Conservation (phyloP, 164 flowering plant genomes). For the Saururus chinensis region DNA sequence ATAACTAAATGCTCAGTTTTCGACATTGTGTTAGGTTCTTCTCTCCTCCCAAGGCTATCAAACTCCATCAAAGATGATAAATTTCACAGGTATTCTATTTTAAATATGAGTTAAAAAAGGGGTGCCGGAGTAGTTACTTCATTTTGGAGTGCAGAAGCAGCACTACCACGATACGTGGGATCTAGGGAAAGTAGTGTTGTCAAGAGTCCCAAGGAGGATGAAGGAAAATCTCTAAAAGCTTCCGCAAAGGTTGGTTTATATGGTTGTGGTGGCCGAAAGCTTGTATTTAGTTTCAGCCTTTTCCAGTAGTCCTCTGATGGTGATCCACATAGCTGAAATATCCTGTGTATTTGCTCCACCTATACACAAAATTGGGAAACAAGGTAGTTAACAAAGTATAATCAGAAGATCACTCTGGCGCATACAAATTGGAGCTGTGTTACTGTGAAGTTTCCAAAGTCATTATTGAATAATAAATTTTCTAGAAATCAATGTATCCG, state of each 20-base stretch:
- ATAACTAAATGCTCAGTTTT: too few species aligned
- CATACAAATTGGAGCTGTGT: too few species aligned
- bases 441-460: too few species aligned
- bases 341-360: constrained; percentile 70
- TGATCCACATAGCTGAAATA: constrained; percentile 69
- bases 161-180: constrained; percentile 46
- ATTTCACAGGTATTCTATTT: too few species aligned
- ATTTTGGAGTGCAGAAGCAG: constrained; percentile 43
- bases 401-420: too few species aligned
- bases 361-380: constrained; percentile 14
- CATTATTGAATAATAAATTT: too few species aligned
- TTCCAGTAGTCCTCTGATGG: constrained; percentile 68
- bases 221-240: constrained; percentile 35
- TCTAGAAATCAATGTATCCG: too few species aligned
- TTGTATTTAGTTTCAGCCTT: constrained; percentile 36
- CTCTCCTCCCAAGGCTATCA: too few species aligned
- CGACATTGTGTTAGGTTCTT: too few species aligned
- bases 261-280: constrained; percentile 45
- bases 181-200: constrained; percentile 48
- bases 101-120: too few species aligned
- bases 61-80: too few species aligned
- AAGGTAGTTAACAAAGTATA: too few species aligned
- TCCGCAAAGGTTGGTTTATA: constrained; percentile 39
- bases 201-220: constrained; percentile 42
- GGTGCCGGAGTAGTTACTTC: constrained; percentile 21